These are phyloP conservation scores for Forsythia viridissima DNA, from an alignment of 257 asterid species.

Conservation along the genomic window DNA sequence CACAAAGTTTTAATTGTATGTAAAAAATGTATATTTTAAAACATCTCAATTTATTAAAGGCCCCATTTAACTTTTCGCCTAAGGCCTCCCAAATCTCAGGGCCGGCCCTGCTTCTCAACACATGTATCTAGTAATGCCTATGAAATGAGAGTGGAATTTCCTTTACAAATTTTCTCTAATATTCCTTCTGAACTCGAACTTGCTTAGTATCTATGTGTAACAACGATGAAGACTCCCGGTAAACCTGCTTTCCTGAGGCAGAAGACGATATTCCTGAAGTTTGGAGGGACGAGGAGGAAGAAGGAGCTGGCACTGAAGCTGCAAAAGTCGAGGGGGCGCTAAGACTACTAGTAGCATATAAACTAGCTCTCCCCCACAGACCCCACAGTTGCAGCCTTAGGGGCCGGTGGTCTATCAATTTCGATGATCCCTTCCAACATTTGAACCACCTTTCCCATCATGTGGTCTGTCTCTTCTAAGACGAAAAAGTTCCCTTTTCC, in stretches of 20 bases:
- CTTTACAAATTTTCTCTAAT: too few species aligned
- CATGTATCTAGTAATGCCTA: too few species aligned
- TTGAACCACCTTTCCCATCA: constrained; percentile 88
- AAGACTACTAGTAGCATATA: constrained; percentile 37
- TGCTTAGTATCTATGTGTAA: constrained; percentile 30
- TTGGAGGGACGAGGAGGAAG: constrained; percentile 57
- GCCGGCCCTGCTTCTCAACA: too few species aligned
- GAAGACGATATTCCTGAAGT: constrained; percentile 41
- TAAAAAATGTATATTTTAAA: too few species aligned
- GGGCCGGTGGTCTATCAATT: constrained; percentile 66
- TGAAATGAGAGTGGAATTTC: too few species aligned
- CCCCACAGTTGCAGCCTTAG: constrained; percentile 57
- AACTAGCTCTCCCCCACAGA: constrained; percentile 47
- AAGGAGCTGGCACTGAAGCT: constrained; percentile 52
- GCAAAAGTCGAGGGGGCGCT: constrained; percentile 56
- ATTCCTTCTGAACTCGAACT: too few species aligned
- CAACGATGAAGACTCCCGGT: constrained; percentile 49
- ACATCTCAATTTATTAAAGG: too few species aligned
- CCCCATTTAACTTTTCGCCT: too few species aligned
- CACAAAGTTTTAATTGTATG: too few species aligned
- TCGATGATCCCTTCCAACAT: constrained; percentile 80
- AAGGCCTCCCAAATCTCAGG: too few species aligned
- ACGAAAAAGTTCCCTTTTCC: constrained; percentile 88
- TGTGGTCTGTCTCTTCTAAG: constrained; percentile 54
- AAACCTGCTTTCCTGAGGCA: constrained; percentile 41